phyloP scores from a whole-genome alignment of 805 yeast species.

The Lipomyces yamadae region DNA sequence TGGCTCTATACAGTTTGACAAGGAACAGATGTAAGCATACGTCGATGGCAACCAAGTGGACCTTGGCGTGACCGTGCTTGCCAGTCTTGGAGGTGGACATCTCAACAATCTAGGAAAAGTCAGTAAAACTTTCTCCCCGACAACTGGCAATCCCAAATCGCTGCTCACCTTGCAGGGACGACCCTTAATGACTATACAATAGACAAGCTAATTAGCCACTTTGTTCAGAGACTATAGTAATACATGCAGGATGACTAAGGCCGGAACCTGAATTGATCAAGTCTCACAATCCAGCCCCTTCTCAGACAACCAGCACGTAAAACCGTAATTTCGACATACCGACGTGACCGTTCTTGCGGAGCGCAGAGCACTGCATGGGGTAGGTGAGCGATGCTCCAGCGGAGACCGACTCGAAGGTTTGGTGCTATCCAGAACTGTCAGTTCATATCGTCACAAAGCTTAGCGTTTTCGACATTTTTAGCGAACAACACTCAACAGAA shows the following conservation, averaged over 20 bases:
- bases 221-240: background rate
- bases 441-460: background rate
- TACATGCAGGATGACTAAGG: background rate
- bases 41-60: conserved; percentile 98
- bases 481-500: background rate
- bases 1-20: background rate
- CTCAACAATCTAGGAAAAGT: conserved; percentile 69
- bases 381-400: conserved; percentile 98
- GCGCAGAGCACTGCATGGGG: conserved; percentile 99
- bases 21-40: background rate
- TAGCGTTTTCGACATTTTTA: background rate
- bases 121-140: background rate
- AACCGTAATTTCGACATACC: conserved; percentile 44
- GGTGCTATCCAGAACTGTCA: conserved; percentile 44
- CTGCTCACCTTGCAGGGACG: conserved; percentile 89
- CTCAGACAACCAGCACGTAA: background rate
- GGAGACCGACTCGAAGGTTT: conserved; percentile 95
- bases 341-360: conserved; percentile 99
- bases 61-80: conserved; percentile 99
- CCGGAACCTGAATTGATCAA: background rate
- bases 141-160: background rate
- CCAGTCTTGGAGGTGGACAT: conserved; percentile 99
- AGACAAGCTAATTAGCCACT: background rate
- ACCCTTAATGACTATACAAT: conserved; percentile 69
- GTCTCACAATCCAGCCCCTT: background rate